Evolutionary conservation across 768 basidiomycete species (phyloP), one percentile per base, ranked within the genome.

Genomic region (Gymnopilus dilepis): DNA sequence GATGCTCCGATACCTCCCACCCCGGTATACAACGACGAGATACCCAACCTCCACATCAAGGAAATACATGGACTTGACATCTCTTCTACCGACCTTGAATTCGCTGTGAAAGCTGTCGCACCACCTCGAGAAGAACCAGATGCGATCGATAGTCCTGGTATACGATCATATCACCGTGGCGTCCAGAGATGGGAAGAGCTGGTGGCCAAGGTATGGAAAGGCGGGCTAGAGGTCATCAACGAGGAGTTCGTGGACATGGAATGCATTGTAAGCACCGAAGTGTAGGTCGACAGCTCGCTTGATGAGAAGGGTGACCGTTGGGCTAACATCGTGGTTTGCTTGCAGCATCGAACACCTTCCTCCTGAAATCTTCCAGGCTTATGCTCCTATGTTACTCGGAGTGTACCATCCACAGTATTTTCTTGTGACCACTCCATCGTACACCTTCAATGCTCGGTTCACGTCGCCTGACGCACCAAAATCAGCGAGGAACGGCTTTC

Each of bases 361-460:
- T 0, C 81, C 83, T 0, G 73, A 82, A 4, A 73, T 89, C 30
- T 78, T 95, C 13, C 75, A 80, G 0, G 78, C 80, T 19, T 90
- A 94, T 65, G 84, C 88, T 6, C 89, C 90, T 3, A 73, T 87
- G 52, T 75, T 96, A 13, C 82, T 97, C 12, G 93, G 94, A 0
- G 77, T 84, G 31, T 97, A 97, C 67, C 86, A 85, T 57, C 94
- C 95, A 0, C 79, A 80, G 26, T 69, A 89, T 42, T 79, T 94
- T 43, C 81, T 97, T 21, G 70, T 95, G 67, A 96, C 94, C 0
- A 97, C 94, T 0, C 94, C 94, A 0, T 92, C 90, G 2, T 95
- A 89, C 76, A 86, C 84, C 1, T 97, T 91, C 80, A 96, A 94
- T 64, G 81, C 80, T 19, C 85, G 88, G 1, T 94, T 93, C 77